A percentile compares a stretch with the other conserved stretches of the same genome.
Evolutionary conservation across 148 eudicot genomes (phyloP).

Genomic region (Chenopodium quinoa): DNA sequence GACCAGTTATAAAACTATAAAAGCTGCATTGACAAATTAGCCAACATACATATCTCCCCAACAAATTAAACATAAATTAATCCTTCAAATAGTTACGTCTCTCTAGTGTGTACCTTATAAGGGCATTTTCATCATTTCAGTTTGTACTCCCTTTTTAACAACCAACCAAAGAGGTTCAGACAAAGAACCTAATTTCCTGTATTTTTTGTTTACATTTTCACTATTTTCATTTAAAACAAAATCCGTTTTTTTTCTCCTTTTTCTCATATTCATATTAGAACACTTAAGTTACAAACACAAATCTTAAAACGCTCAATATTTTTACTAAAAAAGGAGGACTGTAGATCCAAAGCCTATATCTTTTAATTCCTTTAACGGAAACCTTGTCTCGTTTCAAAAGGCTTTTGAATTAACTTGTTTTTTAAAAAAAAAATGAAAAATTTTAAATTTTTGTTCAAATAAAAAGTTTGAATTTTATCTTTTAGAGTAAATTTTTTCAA

Average conservation of each 20-base stretch:
- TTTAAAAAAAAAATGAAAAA: too few relatives aligned
- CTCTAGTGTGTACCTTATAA: not conserved
- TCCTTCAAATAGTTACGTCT: conserved; percentile 5
- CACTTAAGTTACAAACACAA: too few relatives aligned
- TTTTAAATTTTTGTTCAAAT: too few relatives aligned
- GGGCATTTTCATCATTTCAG: conserved; percentile 13
- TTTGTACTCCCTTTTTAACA: conserved; percentile 5
- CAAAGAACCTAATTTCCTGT: conserved; percentile 7
- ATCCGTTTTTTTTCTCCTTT: not conserved
- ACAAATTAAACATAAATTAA: not conserved
- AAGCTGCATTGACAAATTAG: not conserved
- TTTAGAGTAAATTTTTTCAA: too few relatives aligned
- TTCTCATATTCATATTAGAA: not conserved
- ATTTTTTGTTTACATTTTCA: not conserved
- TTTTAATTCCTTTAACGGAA: too few relatives aligned
- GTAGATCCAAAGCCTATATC: too few relatives aligned
- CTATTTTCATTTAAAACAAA: too few relatives aligned
- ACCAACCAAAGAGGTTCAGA: not conserved
- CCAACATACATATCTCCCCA: not conserved
- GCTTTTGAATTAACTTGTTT: too few relatives aligned
- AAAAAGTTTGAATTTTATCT: too few relatives aligned
- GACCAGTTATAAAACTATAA: not conserved
- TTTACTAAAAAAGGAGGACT: too few relatives aligned
- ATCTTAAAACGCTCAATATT: too few relatives aligned
- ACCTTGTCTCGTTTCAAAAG: too few relatives aligned